These are phyloP conservation scores for Neurospora sp. DNA, from an alignment of 495 filamentous ascomycete species.

Conservation along the genomic window DNA sequence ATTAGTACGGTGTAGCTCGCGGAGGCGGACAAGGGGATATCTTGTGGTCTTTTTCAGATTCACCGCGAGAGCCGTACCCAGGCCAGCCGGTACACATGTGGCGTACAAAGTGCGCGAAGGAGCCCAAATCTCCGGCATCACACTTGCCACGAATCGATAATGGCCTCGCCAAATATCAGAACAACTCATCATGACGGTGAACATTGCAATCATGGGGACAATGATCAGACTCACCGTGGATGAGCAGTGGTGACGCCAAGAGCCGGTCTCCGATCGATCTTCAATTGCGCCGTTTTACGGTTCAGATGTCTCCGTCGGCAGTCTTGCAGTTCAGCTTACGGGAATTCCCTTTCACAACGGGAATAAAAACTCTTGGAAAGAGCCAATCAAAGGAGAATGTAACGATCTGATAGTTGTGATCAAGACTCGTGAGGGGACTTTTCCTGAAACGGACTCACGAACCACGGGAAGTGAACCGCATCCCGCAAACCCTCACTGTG, in stretches of 20 bases:
- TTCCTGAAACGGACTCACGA: neutral
- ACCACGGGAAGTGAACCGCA: neutral
- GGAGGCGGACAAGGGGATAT: neutral
- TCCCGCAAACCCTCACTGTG: neutral
- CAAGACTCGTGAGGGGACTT: neutral
- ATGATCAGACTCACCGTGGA: neutral
- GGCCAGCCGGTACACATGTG: neutral
- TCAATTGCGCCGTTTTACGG: neutral
- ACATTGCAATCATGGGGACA: neutral
- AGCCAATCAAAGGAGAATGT: neutral
- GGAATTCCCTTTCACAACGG: neutral
- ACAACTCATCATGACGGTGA: neutral
- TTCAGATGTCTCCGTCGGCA: neutral
- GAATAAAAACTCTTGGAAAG: neutral
- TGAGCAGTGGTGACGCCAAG: neutral
- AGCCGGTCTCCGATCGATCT: neutral
- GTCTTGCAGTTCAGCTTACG: neutral
- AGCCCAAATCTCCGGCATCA: neutral
- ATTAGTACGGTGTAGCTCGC: neutral
- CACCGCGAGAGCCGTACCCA: neutral
- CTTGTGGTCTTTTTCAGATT: neutral
- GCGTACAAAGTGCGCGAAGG: neutral
- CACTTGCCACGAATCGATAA: neutral
- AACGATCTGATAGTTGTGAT: neutral
- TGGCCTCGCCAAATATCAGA: neutral